Evolutionary conservation across 169 alveolate species (phyloP), one percentile per base, ranked within the genome.

Genomic region (Plasmodium malariae): DNA sequence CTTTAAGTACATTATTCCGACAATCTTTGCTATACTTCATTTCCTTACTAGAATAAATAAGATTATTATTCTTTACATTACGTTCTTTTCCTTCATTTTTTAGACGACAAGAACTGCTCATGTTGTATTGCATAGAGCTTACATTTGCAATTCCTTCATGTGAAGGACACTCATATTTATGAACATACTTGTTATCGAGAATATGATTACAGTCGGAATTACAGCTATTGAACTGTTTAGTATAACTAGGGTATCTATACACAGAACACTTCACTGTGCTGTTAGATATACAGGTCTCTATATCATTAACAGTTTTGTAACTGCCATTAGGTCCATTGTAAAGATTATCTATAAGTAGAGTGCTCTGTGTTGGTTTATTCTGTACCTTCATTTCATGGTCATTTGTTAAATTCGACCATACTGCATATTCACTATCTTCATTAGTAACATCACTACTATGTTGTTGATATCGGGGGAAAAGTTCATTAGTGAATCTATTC

Each of bases 191-290:
- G n/a, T n/a, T n/a, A n/a, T n/a, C n/a, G n/a, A n/a, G n/a, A n/a
- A n/a, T 69, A 3, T 69, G 21, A n/a, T 55, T 55, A 55, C 36
- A 14, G 7, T 21, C 24, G 6, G 17, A 48, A 6, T 45, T 34
- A 19, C 54, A 45, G 6, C 4, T 65, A 62, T 48, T n/a, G 34
- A 43, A 37, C 17, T 62, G 78, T 68, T 62, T 76, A 51, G 11
- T n/a, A n/a, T n/a, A n/a, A 11, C 6, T 28, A 0, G n/a, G 57
- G 26, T 5, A 76, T 43, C 19, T 76, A 74, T 28, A 36, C 59
- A 62, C 55, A 57, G 60, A 78, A 21, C 76, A 43, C 17, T 62
- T 40, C 74, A 78, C 12, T 7, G 78, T 78, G n/a, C 57, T 65
- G 28, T 78, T 69, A 14, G 74, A 48, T 34, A 26, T 60, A 14